Conservation (phyloP, 2,329 filamentous ascomycete species). For the Ophiostoma novo-ulmi region DNA sequence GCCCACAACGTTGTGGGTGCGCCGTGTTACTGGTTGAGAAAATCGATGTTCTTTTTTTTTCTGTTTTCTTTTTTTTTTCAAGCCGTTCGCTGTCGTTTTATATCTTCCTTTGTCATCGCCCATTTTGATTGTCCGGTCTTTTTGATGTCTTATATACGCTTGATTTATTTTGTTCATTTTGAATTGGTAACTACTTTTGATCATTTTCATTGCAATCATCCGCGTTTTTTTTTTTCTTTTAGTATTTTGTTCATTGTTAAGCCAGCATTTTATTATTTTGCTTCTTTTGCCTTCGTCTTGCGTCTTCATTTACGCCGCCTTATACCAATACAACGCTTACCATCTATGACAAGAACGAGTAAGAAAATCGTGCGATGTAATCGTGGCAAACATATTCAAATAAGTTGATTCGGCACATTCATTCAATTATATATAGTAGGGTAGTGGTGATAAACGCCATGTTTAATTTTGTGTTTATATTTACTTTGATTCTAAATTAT, state of each 20-base stretch:
- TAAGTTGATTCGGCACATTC: too few species aligned
- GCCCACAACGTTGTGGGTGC: slow-evolving; percentile 69
- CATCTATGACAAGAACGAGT: too few species aligned
- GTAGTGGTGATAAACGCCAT: too few species aligned
- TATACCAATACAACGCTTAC: background rate
- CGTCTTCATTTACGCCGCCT: too few species aligned
- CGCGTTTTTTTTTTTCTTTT: background rate
- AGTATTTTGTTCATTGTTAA: background rate
- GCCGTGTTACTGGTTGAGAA: slow-evolving; percentile 58
- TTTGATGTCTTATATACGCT: background rate
- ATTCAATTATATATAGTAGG: too few species aligned
- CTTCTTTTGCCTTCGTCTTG: background rate
- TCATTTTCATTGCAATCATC: background rate
- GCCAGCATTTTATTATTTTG: background rate
- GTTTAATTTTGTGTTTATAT: too few species aligned
- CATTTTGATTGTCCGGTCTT: background rate
- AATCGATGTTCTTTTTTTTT: background rate
- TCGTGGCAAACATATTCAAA: too few species aligned
- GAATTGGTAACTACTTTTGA: background rate
- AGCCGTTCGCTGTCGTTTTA: background rate
- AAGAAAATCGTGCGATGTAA: too few species aligned
- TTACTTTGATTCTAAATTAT: too few species aligned
- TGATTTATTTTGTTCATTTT: background rate
- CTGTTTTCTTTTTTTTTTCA: background rate
- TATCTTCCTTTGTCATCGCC: background rate